Base-by-base conservation (phyloP, 306 rosid species). In the Purshia tridentata region DNA sequence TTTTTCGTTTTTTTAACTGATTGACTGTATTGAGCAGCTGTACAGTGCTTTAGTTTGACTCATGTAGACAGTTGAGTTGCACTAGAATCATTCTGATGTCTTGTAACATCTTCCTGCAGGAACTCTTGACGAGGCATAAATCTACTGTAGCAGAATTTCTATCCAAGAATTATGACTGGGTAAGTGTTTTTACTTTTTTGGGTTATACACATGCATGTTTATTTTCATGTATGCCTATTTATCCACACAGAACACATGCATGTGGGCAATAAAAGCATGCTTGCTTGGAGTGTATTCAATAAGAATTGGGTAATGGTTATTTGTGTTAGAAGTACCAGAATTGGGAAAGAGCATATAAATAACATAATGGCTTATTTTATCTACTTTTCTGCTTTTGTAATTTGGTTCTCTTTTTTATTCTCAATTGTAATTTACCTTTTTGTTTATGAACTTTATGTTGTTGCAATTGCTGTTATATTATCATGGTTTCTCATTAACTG, bases 111-210 rank as follows among this genome's bases (percentile, higher is more conserved):
- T 75, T 68, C 61, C 72, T 81, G 78, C 96, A 94, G 97, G 99
- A 94, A 84, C 96, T 94, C 75, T 73, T 94, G 92, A 94, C 99
- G 1, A 87, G 99, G 83, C 99, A 94, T 83, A 94, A 94, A 82
- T 91, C 99, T 39, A 94, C 99, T 6, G 99, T 94, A 72, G 92
- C 99, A 3, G 99, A 88, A 15, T 94, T 91, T 68, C 97, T 94
- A 49, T 89, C 97, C 76, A 91, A 87, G 74, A 94, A 94, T 68
- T 94, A 94, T 82, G 99, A 91, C 79, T 91, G 99, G 99, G 98
- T 90, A 78, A 64, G 82, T 64, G 18, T 46, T 50, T 71, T 78
- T 55, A 35, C 41, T 54, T 64, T 37, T 8, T 48, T 74, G 69
- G 16, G 9, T 12, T 55, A 14, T 39, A 19, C 20, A 52, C 8